Percentiles rank a stretch among this genome's conserved stretches.
These are phyloP conservation scores for Panicum hallii DNA, from an alignment of 202 grass and related monocot species.

Conservation along the genomic window DNA sequence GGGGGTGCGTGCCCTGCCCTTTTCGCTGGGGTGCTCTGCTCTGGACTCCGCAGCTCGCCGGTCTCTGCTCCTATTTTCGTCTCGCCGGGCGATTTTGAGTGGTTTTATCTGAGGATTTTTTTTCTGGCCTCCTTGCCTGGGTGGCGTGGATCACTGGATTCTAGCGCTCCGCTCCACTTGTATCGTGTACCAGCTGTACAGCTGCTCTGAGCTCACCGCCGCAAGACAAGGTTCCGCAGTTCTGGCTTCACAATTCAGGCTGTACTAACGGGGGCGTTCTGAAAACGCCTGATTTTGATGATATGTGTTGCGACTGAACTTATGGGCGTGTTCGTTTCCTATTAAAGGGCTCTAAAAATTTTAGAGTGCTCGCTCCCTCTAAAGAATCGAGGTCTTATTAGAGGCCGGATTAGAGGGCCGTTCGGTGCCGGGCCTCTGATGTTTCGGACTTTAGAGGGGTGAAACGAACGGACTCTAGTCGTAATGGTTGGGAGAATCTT, in stretches of 20 bases:
- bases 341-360: too few species aligned
- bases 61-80: conserved; percentile 17
- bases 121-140: conserved; percentile 20
- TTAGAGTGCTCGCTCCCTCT: too few species aligned
- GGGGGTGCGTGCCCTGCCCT: neutral
- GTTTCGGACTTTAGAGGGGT: too few species aligned
- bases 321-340: too few species aligned
- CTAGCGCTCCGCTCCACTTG: conserved; percentile 22
- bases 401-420: too few species aligned
- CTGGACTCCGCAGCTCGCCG: conserved; percentile 8
- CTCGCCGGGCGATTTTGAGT: neutral
- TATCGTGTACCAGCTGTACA: neutral
- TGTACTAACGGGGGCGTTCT: too few species aligned
- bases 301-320: neutral
- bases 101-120: conserved; percentile 32
- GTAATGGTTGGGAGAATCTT: neutral
- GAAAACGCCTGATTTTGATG: neutral
- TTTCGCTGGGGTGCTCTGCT: neutral
- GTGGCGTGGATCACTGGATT: conserved; percentile 44
- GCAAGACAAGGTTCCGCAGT: neutral
- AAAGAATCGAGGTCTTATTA: too few species aligned
- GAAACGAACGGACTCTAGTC: too few species aligned
- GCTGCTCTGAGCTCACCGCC: neutral
- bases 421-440: too few species aligned
- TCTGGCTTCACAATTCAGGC: neutral